Percentiles rank a stretch among this genome's conserved stretches.
phyloP scores from a whole-genome alignment of 2,329 filamentous ascomycete species.

The Paramyrothecium sp. region DNA sequence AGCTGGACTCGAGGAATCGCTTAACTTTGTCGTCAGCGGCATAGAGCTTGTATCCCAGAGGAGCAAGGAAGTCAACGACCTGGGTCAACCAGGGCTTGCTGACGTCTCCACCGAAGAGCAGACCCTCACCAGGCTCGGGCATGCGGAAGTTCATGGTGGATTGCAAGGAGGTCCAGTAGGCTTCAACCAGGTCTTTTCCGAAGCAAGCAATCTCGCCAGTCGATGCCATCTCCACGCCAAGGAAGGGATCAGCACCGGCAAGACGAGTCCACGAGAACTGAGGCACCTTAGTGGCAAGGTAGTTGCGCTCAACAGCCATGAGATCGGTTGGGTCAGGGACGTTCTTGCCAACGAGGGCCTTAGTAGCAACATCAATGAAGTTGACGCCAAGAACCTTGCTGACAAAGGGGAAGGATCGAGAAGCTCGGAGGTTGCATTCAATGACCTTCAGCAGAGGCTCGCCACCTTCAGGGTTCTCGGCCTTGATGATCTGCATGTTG shows the following conservation, averaged over 20 bases:
- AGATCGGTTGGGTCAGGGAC: conserved; percentile 84
- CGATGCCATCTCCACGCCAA: conserved; percentile 95
- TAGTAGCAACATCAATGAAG: conserved; percentile 95
- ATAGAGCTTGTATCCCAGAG: conserved; percentile 92
- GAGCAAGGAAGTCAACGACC: conserved; percentile 83
- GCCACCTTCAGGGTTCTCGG: conserved; percentile 70
- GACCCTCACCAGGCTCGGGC: conserved; percentile 89
- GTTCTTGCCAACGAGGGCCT: conserved; percentile 81
- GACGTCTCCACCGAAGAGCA: conserved; percentile 87
- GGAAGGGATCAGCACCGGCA: conserved; percentile 93
- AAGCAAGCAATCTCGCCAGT: conserved; percentile 99
- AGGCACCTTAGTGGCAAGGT: conserved; percentile 94
- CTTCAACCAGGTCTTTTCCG: conserved; percentile 91
- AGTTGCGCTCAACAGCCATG: conserved; percentile 87
- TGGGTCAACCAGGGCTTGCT: conserved; percentile 68
- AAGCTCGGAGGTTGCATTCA: conserved; percentile 96
- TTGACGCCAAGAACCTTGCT: conserved; percentile 95
- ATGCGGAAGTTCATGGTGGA: conserved; percentile 99
- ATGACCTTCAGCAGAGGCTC: conserved; percentile 88
- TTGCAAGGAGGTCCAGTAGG: conserved; percentile 96
- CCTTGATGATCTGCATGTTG: conserved; percentile 99
- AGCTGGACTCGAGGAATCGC: conserved; percentile 71
- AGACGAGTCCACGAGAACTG: conserved; percentile 99
- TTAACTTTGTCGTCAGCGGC: conserved; percentile 83
- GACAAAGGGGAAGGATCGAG: conserved; percentile 96